These are phyloP conservation scores for Metschnikowia borealis DNA, from an alignment of 805 yeast species.

Conservation along the genomic window DNA sequence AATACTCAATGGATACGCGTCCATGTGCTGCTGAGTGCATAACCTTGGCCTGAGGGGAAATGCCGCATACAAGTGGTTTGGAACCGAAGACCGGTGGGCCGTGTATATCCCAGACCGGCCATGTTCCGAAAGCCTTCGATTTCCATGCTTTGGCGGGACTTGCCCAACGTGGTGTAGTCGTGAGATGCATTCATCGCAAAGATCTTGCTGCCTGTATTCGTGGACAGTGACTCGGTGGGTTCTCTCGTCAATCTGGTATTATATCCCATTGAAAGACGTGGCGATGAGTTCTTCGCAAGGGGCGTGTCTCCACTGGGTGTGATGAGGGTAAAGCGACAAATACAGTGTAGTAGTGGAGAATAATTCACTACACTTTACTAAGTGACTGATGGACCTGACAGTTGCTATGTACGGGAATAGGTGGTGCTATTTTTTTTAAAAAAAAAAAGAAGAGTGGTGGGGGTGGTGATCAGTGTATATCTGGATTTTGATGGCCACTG, in stretches of 20 bases:
- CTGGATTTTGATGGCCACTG: too few species aligned
- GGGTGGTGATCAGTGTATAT: too few species aligned
- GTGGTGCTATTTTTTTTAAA: too few species aligned
- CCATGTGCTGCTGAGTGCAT: conserved; percentile 74
- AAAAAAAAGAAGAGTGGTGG: too few species aligned
- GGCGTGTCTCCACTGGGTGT: too few species aligned
- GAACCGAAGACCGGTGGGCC: conserved; percentile 64
- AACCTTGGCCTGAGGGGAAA: conserved; percentile 53
- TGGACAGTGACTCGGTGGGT: conserved; percentile 4
- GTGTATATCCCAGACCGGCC: conserved; percentile 37
- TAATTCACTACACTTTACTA: too few species aligned
- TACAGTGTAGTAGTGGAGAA: too few species aligned
- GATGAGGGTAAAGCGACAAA: too few species aligned
- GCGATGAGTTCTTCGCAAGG: conserved; percentile 14
- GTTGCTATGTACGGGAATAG: too few species aligned
- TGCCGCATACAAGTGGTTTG: conserved; percentile 57
- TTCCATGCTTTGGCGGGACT: conserved; percentile 49
- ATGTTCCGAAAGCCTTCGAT: conserved; percentile 55
- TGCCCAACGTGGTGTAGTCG: conserved; percentile 47
- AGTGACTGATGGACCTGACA: too few species aligned
- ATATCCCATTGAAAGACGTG: conserved; percentile 9
- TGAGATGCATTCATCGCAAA: conserved; percentile 57
- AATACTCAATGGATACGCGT: conserved; percentile 68
- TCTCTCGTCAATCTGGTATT: conserved; percentile 13
- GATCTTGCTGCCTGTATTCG: conserved; percentile 44